These are phyloP conservation scores for Pseudocercospora eumusae DNA, from an alignment of 2,329 filamentous ascomycete genomes.

Conservation along the genomic window DNA sequence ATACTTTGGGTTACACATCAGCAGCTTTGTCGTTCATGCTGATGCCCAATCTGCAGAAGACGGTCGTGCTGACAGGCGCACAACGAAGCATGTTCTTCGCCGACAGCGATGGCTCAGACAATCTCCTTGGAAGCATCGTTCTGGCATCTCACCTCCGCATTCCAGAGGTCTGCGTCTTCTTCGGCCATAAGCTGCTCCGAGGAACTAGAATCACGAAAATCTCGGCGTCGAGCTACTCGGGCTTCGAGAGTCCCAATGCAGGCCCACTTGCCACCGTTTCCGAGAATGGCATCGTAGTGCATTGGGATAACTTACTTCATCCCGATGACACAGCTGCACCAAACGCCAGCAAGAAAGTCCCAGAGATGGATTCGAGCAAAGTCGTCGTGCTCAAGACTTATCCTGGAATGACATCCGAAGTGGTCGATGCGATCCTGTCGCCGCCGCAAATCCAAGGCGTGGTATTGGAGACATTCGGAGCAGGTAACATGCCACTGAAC, in stretches of 20 bases:
- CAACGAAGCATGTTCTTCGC: conserved; percentile 82
- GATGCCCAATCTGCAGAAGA: conserved; percentile 77
- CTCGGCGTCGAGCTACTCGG: conserved; percentile 80
- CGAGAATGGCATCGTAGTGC: conserved; percentile 55
- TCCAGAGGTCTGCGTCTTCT: conserved; percentile 90
- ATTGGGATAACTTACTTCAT: conserved; percentile 47
- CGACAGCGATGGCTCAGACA: conserved; percentile 89
- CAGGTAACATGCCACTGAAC: conserved; percentile 86
- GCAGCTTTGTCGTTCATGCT: conserved; percentile 94
- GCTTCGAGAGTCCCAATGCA: conserved; percentile 85
- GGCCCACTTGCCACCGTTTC: conserved; percentile 74
- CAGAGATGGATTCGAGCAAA: conserved; percentile 75
- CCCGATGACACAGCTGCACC: conserved; percentile 55
- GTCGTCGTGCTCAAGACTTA: conserved; percentile 89
- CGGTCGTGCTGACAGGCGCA: conserved; percentile 75
- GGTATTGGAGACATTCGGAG: conserved; percentile 88
- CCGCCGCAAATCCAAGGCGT: conserved; percentile 66
- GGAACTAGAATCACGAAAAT: conserved; percentile 88
- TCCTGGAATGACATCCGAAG: conserved; percentile 84
- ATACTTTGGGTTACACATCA: conserved; percentile 83
- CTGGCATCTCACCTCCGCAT: conserved; percentile 91
- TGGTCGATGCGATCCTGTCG: conserved; percentile 83
- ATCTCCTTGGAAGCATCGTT: conserved; percentile 82
- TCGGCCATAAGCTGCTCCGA: conserved; percentile 86
- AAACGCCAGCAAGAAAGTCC: conserved; percentile 11